A percentile compares a stretch with the other conserved stretches of the same genome.
Conservation (phyloP, 306 rosid species). For the Cucumis cinereus region DNA sequence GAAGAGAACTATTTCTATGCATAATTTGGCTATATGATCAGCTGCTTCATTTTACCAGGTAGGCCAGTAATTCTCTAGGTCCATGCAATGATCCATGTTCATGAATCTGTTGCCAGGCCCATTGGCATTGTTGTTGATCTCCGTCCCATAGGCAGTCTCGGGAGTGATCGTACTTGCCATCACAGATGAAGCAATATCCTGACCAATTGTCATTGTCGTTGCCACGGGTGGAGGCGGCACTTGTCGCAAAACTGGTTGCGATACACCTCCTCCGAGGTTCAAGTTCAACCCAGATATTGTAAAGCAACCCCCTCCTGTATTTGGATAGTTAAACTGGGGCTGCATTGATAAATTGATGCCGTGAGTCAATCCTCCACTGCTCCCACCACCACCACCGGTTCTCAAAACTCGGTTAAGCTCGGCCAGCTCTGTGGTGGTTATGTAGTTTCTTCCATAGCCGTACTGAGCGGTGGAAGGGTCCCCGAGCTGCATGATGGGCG, state of each 20-base stretch:
- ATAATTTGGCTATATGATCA: neutral
- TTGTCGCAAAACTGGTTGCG: slow-evolving; percentile 24
- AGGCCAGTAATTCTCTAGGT: slow-evolving; percentile 72
- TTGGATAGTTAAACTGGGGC: slow-evolving; percentile 30
- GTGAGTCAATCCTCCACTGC: neutral
- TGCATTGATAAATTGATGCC: slow-evolving; percentile 25
- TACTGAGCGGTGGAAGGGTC: slow-evolving; percentile 32
- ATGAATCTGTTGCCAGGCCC: slow-evolving; percentile 30
- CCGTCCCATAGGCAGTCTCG: slow-evolving; percentile 37
- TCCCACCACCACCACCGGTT: slow-evolving; percentile 1
- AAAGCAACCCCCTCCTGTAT: slow-evolving; percentile 36
- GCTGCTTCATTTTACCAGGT: slow-evolving; percentile 24
- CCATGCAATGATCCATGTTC: slow-evolving; percentile 68
- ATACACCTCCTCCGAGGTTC: slow-evolving; percentile 38
- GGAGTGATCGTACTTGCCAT: slow-evolving; percentile 32
- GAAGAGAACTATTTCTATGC: neutral
- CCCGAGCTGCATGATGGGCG: slow-evolving; percentile 40
- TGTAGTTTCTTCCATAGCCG: slow-evolving; percentile 46
- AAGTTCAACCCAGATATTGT: slow-evolving; percentile 59
- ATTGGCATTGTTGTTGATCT: slow-evolving; percentile 24
- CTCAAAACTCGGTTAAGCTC: slow-evolving; percentile 49
- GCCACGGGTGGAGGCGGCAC: slow-evolving; percentile 15
- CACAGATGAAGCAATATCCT: slow-evolving; percentile 23
- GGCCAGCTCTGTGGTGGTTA: slow-evolving; percentile 38
- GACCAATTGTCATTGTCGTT: slow-evolving; percentile 12